phyloP scores from a whole-genome alignment of 768 basidiomycete genomes.

The Cystobasidium ongulense region DNA sequence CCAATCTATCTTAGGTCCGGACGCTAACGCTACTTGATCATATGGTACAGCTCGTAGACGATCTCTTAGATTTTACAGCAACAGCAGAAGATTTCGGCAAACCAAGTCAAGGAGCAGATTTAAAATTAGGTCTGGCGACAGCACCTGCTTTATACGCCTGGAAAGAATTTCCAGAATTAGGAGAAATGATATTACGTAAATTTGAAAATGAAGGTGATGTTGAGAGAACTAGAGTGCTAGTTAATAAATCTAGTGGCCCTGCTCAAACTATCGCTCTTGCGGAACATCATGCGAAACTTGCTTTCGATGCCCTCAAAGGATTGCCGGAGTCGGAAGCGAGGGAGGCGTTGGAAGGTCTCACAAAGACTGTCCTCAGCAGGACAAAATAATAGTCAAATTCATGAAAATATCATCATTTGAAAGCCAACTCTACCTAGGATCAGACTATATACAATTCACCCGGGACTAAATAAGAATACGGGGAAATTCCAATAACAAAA shows the following conservation, averaged over 20 bases:
- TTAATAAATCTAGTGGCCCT: slow-evolving; percentile 63
- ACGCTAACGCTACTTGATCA: too few species aligned
- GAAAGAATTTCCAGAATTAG: slow-evolving; percentile 69
- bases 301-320: slow-evolving; percentile 58
- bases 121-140: slow-evolving; percentile 73
- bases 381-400: slow-evolving; percentile 27
- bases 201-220: slow-evolving; percentile 71
- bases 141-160: slow-evolving; percentile 79
- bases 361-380: slow-evolving; percentile 55
- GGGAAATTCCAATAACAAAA: too few species aligned
- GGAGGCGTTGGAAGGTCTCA: slow-evolving; percentile 63
- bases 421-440: background rate
- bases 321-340: slow-evolving; percentile 77
- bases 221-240: slow-evolving; percentile 60
- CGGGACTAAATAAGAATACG: background rate
- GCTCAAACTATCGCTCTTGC: slow-evolving; percentile 73
- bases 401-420: background rate
- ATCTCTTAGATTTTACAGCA: slow-evolving; percentile 84
- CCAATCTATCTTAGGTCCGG: too few species aligned
- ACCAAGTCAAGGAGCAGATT: slow-evolving; percentile 71
- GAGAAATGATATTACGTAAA: slow-evolving; percentile 67
- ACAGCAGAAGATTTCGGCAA: slow-evolving; percentile 72
- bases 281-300: slow-evolving; percentile 63
- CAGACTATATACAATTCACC: background rate
- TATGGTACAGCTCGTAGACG: slow-evolving; percentile 76